Base-by-base conservation (phyloP, 768 basidiomycete species). In the Suillus alpinus region DNA sequence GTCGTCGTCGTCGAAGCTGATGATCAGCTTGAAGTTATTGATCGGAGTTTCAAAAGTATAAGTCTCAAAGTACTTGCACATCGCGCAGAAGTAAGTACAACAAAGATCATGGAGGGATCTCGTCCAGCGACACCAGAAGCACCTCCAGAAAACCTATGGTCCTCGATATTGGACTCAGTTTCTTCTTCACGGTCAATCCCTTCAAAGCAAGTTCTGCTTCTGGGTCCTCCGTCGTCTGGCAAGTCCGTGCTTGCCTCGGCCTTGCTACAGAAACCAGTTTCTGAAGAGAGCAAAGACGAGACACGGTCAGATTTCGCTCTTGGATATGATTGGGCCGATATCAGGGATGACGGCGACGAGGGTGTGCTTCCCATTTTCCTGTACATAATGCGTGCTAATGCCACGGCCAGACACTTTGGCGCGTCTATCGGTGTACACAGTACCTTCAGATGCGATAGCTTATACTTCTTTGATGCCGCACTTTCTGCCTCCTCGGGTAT, bases 291-390 rank as follows among this genome's bases (percentile, higher is more conserved):
- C 51, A 83, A 83, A 65, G 84, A 86, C 63, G 84, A 86, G 61
- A 79, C 83, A 50, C 80, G 81, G 59, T 77, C 78, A 8, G 92
- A 95, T 67, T 89, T 95, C 74, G 92, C 94, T 0, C 72, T 98
- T 65, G 94, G 95, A 41, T 98, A 95, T 70, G 91, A 95, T 66
- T 96, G 93, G 82, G 82, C 92, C 4, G 92, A 97, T 69, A 84
- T 97, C 31, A 80, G 87, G 56, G 94, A 98, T 67, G 95, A 97
- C 31, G 94, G 86, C 4, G 95, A 97, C 69, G 95, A 97, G 86
- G 95, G 95, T 89, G 62, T 62, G 86, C 75, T 26, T 9, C 16
- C 31, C 41, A 40, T 20, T 12, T 44, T 26, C 56, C 44, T 60
- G 36, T 44, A 16, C 10, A 36, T 51, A 46, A 43, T 39, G 57